Evolutionary conservation across 345 rosid genomes (phyloP).

Genomic region (Boechera divaricarpa): DNA sequence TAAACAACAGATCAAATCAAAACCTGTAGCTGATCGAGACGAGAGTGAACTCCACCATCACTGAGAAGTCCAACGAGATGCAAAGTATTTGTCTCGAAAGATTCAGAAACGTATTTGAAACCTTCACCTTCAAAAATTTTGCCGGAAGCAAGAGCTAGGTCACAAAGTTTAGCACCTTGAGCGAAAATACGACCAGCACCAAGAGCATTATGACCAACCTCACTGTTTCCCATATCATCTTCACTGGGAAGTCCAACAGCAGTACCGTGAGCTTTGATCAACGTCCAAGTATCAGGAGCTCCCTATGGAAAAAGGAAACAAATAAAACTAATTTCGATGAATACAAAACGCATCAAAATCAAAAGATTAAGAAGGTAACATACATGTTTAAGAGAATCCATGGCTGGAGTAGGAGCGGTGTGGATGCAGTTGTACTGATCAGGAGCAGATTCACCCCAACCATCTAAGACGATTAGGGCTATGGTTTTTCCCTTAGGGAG

Average conservation of each 20-base stretch:
- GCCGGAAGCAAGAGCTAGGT: constrained; percentile 89
- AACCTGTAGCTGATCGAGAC: constrained; percentile 92
- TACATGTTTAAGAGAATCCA: constrained; percentile 90
- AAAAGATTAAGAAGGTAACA: not conserved
- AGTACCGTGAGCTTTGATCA: constrained; percentile 86
- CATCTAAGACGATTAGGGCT: constrained; percentile 88
- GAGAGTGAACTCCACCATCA: constrained; percentile 98
- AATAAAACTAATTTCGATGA: not conserved
- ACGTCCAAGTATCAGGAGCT: constrained; percentile 86
- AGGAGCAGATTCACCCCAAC: constrained; percentile 93
- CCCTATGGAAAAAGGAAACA: constrained; percentile 42
- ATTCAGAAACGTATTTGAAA: constrained; percentile 70
- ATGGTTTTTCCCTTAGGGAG: constrained; percentile 79
- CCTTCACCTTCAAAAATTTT: constrained; percentile 86
- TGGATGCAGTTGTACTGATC: constrained; percentile 92
- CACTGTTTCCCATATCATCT: constrained; percentile 99
- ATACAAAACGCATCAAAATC: not conserved
- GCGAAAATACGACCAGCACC: constrained; percentile 97
- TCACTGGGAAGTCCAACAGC: constrained; percentile 97
- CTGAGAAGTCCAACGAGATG: constrained; percentile 92
- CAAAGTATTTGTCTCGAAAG: constrained; percentile 64
- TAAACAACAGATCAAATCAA: not conserved
- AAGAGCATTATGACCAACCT: constrained; percentile 98
- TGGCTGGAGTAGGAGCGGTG: constrained; percentile 84
- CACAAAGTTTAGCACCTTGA: constrained; percentile 98